Base-by-base conservation (phyloP, 495 filamentous ascomycete species). In the Tirmania nivea region DNA sequence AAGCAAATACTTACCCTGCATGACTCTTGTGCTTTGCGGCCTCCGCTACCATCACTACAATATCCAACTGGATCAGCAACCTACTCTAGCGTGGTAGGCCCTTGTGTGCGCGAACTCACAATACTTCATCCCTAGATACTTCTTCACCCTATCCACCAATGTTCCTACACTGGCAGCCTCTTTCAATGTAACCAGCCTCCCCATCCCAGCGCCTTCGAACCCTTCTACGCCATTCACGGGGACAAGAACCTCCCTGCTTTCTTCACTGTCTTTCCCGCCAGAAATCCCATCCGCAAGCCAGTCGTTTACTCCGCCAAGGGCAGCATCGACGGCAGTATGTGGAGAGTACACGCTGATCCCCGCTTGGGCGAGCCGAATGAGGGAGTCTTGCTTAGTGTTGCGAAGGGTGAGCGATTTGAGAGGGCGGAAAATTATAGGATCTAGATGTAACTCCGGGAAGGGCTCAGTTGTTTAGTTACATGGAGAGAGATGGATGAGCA, bases 361-460 rank as follows among this genome's bases (percentile, higher is more conserved):
- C 54, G 58, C 50, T 48, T 31, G 80, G n/a, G 80, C 81, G 3
- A 97, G 73, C 49, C 81, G 76, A 8, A 97, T 72, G 49, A 96
- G 75, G 20, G 80, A 81, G 54, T 79, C 75, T 68, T 96, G 92
- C 61, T 94, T 90, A 10, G 84, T 71, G 66, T 97, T 81, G 55
- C 73, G 73, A 17, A 88, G 74, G 35, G 84, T 94, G 63, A 97
- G 69, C 47, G 81, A 79, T 67, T 95, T 97, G 50, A 97, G 70
- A 42, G 82, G 81, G 56, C 78, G 76, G 75, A 96, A 97, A 61
- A 97, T 96, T 60, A 96, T 87, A 9, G 90, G 90, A 66, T 97
- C 86, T 93, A 58, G 7, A 31, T 3, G 25, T 31, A 31, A 31
- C 25, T 7, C 25, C 2, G 25, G 25, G 25, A 31, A 31, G 25